Evolutionary conservation across 2,329 filamentous ascomycete species (phyloP), one percentile per base, ranked within the genome.

Genomic region (Coniochaeta hoffmannii): DNA sequence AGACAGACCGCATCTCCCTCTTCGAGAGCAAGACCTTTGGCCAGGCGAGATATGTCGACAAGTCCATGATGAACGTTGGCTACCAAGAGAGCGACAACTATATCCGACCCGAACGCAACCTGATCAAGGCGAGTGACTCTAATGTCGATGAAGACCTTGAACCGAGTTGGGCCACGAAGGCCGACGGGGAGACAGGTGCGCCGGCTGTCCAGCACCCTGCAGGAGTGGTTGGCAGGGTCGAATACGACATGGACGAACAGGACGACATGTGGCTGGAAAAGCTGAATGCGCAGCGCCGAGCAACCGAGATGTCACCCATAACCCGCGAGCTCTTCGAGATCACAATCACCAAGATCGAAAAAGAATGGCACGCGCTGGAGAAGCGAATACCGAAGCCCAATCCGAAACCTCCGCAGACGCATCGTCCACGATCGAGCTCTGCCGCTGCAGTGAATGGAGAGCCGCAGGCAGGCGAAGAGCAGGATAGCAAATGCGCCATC

Each of bases 221-320:
- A 34, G 74, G 73, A 53, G 76, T 76, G 17, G 80, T 95, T 36
- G 90, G 90, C 12, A 86, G 90, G 56, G 94, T 99, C 19, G 94
- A 99, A 68, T 99, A 99, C 69, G 94, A 99, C 69, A 99, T 99
- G 94, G 94, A 99, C 66, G 94, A 99, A 71, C 94, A 99, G 67
- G 94, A 99, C 69, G 91, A 96, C 62, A 90, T 92, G 74, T 99
- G 94, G 94, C 76, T 99, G 26, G 88, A 94, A 63, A 82, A 85
- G 36, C 84, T 93, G 67, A 99, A 99, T 64, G 73, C 76, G 12
- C 85, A 88, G 64, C 84, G 94, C 56, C 89, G 86, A 67, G 79
- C 82, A 24, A 82, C 88, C 61, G 85, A 87, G 49, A 83, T 90
- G 22, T 90, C 95, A 62, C 79, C 85, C 2, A 94, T 99, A 64